phyloP scores from a whole-genome alignment of 2,329 filamentous ascomycete species.

The Exophiala calicioides region DNA sequence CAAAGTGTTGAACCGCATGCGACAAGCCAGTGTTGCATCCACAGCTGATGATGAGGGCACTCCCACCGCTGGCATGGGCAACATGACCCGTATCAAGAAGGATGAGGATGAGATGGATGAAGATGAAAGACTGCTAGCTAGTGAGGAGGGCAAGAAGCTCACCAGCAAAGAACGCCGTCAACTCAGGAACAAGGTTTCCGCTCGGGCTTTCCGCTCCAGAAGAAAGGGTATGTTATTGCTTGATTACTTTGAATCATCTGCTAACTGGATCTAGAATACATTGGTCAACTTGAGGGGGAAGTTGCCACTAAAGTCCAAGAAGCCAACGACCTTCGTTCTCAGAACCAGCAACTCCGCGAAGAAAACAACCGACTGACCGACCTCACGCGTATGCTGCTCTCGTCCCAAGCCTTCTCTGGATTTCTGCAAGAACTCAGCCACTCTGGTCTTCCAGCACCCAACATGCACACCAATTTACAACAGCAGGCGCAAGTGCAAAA shows the following conservation, averaged over 20 bases:
- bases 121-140: slow-evolving; percentile 89
- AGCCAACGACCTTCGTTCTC: slow-evolving; percentile 73
- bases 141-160: slow-evolving; percentile 98
- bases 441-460: slow-evolving; percentile 54
- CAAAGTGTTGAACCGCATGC: slow-evolving; percentile 88
- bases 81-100: slow-evolving; percentile 74
- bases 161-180: slow-evolving; percentile 96
- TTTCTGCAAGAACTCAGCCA: slow-evolving; percentile 71
- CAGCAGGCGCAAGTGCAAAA: slow-evolving; percentile 40
- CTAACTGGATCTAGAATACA: slow-evolving; percentile 81
- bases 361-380: slow-evolving; percentile 81
- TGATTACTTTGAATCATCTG: slow-evolving; percentile 11
- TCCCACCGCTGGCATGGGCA: slow-evolving; percentile 38
- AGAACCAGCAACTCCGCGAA: slow-evolving; percentile 79
- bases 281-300: slow-evolving; percentile 87
- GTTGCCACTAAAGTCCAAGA: slow-evolving; percentile 82
- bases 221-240: slow-evolving; percentile 76
- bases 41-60: slow-evolving; percentile 54
- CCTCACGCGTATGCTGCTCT: slow-evolving; percentile 77
- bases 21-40: slow-evolving; percentile 66
- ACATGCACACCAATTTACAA: slow-evolving; percentile 39
- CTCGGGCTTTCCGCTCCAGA: slow-evolving; percentile 93
- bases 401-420: slow-evolving; percentile 78
- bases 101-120: slow-evolving; percentile 99
- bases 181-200: slow-evolving; percentile 98